These are phyloP conservation scores for Fusarium cicatricum DNA, from an alignment of 2,329 filamentous ascomycete genomes.

Conservation along the genomic window DNA sequence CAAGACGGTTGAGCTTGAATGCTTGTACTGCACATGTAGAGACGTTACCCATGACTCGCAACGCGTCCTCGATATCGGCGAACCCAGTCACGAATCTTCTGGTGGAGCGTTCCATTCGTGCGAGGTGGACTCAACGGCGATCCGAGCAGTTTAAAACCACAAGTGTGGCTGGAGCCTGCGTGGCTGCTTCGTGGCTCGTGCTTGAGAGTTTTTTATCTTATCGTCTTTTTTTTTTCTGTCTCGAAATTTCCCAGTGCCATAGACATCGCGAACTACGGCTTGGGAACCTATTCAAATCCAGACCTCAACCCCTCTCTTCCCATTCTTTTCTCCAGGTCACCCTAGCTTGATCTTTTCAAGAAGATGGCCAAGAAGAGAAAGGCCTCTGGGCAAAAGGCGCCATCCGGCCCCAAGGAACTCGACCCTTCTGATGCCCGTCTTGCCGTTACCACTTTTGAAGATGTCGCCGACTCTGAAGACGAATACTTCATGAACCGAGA, in stretches of 20 bases:
- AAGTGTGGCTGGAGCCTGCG: too few relatives aligned
- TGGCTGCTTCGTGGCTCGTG: neutral
- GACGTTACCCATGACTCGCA: too few relatives aligned
- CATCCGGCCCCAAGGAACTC: conserved; percentile 62
- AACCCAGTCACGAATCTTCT: too few relatives aligned
- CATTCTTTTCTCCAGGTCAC: neutral
- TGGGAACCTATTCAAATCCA: neutral
- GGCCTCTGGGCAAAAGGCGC: conserved; percentile 60
- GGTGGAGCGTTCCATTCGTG: too few relatives aligned
- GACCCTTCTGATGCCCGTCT: conserved; percentile 69
- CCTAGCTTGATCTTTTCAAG: too few relatives aligned
- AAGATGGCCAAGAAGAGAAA: conserved; percentile 76
- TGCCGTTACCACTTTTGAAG: conserved; percentile 72
- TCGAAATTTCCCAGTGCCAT: neutral
- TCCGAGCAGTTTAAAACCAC: too few relatives aligned
- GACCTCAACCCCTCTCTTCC: neutral
- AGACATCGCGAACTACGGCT: neutral
- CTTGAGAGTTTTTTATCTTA: neutral
- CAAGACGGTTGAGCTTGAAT: too few relatives aligned
- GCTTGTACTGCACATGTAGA: too few relatives aligned
- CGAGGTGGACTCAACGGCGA: too few relatives aligned
- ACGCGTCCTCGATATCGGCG: too few relatives aligned
- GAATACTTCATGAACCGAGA: conserved; percentile 91
- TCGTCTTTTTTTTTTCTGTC: neutral
- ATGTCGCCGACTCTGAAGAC: conserved; percentile 93